A percentile compares a stretch with the other conserved stretches of the same genome.
Conservation (phyloP, 257 asterid genomes). For the Lavandula angustifolia region DNA sequence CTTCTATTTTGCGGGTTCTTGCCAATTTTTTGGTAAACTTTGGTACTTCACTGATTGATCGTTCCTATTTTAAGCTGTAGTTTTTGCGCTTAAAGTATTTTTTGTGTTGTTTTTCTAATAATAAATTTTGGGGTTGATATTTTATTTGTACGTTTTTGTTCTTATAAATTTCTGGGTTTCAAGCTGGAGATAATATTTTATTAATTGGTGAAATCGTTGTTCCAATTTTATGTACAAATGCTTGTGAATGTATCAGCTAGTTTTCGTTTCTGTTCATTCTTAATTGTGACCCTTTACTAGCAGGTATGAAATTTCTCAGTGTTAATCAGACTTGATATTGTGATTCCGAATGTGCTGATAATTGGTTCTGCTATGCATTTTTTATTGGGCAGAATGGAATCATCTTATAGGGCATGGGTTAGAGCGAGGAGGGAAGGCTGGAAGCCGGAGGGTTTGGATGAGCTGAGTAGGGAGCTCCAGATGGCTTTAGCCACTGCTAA, state of each 20-base stretch:
- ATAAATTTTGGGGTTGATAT: too few relatives aligned
- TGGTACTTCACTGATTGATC: conserved; percentile 20
- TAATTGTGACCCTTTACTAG: conserved; percentile 2
- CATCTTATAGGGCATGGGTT: conserved; percentile 69
- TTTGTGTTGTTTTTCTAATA: too few relatives aligned
- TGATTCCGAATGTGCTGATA: conserved; percentile 1
- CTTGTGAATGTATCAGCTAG: too few relatives aligned
- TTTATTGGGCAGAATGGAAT: conserved; percentile 70
- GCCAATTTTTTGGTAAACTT: conserved; percentile 21
- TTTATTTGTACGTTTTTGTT: too few relatives aligned
- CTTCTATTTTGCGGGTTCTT: conserved; percentile 17
- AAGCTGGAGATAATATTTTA: too few relatives aligned
- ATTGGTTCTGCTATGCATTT: conserved; percentile 19
- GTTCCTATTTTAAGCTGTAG: conserved; percentile 10
- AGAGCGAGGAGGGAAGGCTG: conserved; percentile 60
- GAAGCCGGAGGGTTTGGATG: conserved; percentile 49
- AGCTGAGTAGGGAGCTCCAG: conserved; percentile 64
- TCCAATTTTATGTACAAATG: too few relatives aligned
- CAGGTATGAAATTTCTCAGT: too few relatives aligned
- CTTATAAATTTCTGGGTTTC: too few relatives aligned
- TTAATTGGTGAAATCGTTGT: too few relatives aligned
- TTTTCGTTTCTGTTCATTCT: neutral
- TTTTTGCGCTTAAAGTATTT: too few relatives aligned
- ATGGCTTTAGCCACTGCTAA: conserved; percentile 83
- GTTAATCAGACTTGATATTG: neutral